Evolutionary conservation across 2,329 filamentous ascomycete species (phyloP).

Genomic region (Colletotrichum coccodes): DNA sequence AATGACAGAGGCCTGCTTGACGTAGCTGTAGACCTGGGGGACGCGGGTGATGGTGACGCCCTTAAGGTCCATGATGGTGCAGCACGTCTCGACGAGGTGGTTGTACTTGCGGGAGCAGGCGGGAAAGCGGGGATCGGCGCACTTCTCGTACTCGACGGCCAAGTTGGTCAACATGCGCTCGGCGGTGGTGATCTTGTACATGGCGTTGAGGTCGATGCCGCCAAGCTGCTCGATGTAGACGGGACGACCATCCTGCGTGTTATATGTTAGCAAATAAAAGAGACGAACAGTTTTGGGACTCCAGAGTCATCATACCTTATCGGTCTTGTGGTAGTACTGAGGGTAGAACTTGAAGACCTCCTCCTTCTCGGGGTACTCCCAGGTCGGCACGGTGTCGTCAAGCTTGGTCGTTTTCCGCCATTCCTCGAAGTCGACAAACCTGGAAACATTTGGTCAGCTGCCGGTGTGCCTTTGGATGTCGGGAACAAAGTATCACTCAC

Average conservation of each 20-base stretch:
- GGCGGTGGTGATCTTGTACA: conserved; percentile 91
- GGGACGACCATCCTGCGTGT: conserved; percentile 85
- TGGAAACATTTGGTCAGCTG: conserved; percentile 48
- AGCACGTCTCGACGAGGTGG: conserved; percentile 94
- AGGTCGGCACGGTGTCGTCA: conserved; percentile 81
- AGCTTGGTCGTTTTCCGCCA: conserved; percentile 91
- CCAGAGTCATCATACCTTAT: conserved; percentile 66
- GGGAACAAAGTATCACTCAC: conserved; percentile 57
- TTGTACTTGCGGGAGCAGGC: conserved; percentile 94
- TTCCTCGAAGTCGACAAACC: conserved; percentile 90
- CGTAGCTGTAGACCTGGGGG: conserved; percentile 86
- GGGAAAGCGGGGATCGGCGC: conserved; percentile 91
- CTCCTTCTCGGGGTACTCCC: conserved; percentile 88
- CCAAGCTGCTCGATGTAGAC: conserved; percentile 97
- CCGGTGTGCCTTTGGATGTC: background rate
- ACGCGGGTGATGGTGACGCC: conserved; percentile 87
- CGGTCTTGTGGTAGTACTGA: conserved; percentile 98
- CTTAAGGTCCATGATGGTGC: conserved; percentile 98
- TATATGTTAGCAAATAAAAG: conserved; percentile 6
- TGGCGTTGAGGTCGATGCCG: conserved; percentile 87
- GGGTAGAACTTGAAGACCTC: conserved; percentile 92
- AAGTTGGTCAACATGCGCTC: conserved; percentile 98
- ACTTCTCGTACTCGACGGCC: conserved; percentile 96
- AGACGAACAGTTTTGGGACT: background rate
- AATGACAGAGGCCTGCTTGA: conserved; percentile 85